These are phyloP conservation scores for Artomyces pyxidatus DNA, from an alignment of 768 basidiomycete species.

Conservation along the genomic window DNA sequence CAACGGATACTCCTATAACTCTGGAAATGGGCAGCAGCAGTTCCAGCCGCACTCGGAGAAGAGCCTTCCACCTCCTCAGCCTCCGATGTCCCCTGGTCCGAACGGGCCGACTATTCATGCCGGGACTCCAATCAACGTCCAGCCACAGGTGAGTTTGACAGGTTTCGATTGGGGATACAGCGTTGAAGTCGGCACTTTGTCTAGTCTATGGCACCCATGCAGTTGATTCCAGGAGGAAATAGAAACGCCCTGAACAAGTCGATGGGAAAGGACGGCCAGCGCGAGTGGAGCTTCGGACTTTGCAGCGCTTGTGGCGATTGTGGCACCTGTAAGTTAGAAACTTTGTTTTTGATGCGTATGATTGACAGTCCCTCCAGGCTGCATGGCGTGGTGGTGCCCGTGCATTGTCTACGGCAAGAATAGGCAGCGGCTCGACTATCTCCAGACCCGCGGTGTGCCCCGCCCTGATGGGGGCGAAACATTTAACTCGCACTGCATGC, in stretches of 20 bases:
- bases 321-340: constrained; percentile 20
- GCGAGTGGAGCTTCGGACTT: constrained; percentile 26
- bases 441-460: constrained; percentile 28
- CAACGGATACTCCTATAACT: too few species aligned
- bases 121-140: too few species aligned
- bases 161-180: background rate
- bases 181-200: background rate
- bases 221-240: constrained; percentile 4
- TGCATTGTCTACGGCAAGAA: constrained; percentile 34
- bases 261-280: constrained; percentile 19
- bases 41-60: too few species aligned
- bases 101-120: too few species aligned
- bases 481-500: constrained; percentile 29
- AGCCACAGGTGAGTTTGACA: constrained; percentile 3
- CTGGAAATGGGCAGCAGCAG: too few species aligned
- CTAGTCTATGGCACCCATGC: background rate
- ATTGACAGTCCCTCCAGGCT: constrained; percentile 20
- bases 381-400: constrained; percentile 32
- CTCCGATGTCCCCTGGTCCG: too few species aligned
- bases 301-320: constrained; percentile 16
- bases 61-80: too few species aligned
- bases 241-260: constrained; percentile 21
- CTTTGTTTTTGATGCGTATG: background rate
- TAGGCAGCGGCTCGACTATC: constrained; percentile 33
- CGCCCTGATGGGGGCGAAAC: constrained; percentile 30